Conservation (phyloP, 2,329 filamentous ascomycete genomes). For the Aschersonia sp. region DNA sequence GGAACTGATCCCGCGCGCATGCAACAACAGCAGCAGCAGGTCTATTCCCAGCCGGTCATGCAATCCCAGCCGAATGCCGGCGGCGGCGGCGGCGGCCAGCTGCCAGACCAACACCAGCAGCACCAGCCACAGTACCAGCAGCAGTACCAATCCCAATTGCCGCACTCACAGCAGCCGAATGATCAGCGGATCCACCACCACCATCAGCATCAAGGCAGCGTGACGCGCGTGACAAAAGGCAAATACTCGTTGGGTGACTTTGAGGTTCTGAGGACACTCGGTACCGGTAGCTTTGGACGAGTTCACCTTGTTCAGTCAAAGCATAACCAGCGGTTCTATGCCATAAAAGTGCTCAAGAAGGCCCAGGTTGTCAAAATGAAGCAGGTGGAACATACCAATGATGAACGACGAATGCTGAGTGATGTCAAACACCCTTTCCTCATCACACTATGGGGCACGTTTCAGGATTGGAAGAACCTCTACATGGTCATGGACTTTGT, state of each 20-base stretch:
- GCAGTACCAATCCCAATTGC: constrained; percentile 16
- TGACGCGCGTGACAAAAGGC: constrained; percentile 67
- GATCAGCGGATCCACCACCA: constrained; percentile 13
- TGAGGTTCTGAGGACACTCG: constrained; percentile 74
- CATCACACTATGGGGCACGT: constrained; percentile 96
- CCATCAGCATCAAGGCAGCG: constrained; percentile 18
- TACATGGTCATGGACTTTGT: constrained; percentile 99
- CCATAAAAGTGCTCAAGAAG: constrained; percentile 97
- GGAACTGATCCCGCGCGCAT: constrained; percentile 19
- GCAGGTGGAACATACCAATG: constrained; percentile 98
- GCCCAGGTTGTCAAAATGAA: constrained; percentile 99
- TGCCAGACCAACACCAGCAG: constrained; percentile 13
- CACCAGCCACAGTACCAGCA: constrained; percentile 12
- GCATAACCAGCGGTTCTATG: constrained; percentile 96
- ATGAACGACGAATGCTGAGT: constrained; percentile 89
- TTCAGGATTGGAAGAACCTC: constrained; percentile 85
- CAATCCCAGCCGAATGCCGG: constrained; percentile 9
- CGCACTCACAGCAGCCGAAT: constrained; percentile 6
- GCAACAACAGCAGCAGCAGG: constrained; percentile 22
- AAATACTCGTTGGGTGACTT: constrained; percentile 95
- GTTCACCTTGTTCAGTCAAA: constrained; percentile 95
- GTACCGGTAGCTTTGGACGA: constrained; percentile 91
- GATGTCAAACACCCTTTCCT: constrained; percentile 97
- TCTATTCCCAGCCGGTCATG: constrained; percentile 13
- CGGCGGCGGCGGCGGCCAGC: not conserved